These are phyloP conservation scores for Aspergillus bridgeri DNA, from an alignment of 495 filamentous ascomycete species.

Conservation along the genomic window DNA sequence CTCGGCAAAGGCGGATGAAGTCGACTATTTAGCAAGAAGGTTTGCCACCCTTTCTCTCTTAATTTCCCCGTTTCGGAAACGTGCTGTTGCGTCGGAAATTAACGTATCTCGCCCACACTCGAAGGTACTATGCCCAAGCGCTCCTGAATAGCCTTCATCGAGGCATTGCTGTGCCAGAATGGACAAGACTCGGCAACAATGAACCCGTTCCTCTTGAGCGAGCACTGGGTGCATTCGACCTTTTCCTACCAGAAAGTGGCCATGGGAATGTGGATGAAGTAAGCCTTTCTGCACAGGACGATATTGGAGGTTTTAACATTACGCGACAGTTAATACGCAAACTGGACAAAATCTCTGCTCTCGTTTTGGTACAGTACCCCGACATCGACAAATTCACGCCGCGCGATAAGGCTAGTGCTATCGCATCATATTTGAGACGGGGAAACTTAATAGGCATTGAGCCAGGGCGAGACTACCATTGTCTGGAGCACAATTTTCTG, in stretches of 20 bases:
- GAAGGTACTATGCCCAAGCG: constrained; percentile 69
- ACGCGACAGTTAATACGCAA: constrained; percentile 49
- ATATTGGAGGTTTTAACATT: not conserved
- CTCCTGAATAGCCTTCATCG: constrained; percentile 79
- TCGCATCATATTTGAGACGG: constrained; percentile 62
- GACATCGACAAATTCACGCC: constrained; percentile 50
- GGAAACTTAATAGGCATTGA: constrained; percentile 67
- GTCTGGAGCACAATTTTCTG: constrained; percentile 80
- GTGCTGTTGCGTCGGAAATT: constrained; percentile 9
- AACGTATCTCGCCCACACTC: constrained; percentile 2
- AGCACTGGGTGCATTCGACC: constrained; percentile 77
- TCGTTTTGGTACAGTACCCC: constrained; percentile 48
- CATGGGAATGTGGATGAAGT: constrained; percentile 73
- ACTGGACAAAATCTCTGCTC: constrained; percentile 60
- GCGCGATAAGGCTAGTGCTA: constrained; percentile 61
- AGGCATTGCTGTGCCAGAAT: constrained; percentile 70
- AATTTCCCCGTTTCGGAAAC: not conserved
- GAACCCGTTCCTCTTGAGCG: constrained; percentile 62
- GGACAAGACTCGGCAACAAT: constrained; percentile 55
- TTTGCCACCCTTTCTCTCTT: constrained; percentile 34
- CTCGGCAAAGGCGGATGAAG: constrained; percentile 50
- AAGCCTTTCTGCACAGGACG: constrained; percentile 17
- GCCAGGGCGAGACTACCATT: constrained; percentile 63
- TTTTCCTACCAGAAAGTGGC: constrained; percentile 73
- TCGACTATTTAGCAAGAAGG: constrained; percentile 81